These are phyloP conservation scores for Gremmenia infestans DNA, from an alignment of 2,329 filamentous ascomycete genomes.

Conservation along the genomic window DNA sequence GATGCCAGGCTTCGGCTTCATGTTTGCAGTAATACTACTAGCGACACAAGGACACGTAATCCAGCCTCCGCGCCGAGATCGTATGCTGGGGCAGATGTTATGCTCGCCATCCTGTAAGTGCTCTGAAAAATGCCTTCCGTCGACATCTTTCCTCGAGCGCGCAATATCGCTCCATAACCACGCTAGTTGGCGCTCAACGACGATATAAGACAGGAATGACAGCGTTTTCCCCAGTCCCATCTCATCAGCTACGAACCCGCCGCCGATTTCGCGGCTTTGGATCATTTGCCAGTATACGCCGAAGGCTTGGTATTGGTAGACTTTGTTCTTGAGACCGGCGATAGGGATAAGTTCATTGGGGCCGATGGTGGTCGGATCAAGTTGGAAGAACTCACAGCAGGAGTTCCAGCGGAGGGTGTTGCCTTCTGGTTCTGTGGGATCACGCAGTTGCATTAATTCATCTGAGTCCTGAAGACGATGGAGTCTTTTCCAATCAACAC, in stretches of 20 bases:
- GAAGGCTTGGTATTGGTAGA: constrained; percentile 23
- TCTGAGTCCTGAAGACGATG: constrained; percentile 7
- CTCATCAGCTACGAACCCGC: constrained; percentile 52
- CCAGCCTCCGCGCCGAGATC: constrained; percentile 9
- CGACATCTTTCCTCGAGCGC: neutral
- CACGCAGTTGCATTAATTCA: constrained; percentile 8
- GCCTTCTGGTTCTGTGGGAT: neutral
- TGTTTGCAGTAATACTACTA: constrained; percentile 5
- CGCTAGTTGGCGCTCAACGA: constrained; percentile 19
- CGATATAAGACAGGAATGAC: constrained; percentile 42
- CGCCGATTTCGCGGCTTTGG: constrained; percentile 47
- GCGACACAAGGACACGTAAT: constrained; percentile 19
- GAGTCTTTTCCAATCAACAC: neutral
- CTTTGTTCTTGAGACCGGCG: constrained; percentile 13
- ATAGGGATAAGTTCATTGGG: constrained; percentile 10
- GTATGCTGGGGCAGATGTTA: neutral
- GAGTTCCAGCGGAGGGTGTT: constrained; percentile 11
- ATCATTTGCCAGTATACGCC: constrained; percentile 22
- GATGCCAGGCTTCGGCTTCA: constrained; percentile 14
- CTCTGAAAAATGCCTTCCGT: neutral
- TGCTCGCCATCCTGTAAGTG: neutral
- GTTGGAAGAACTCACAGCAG: constrained; percentile 17
- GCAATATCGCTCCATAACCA: constrained; percentile 12
- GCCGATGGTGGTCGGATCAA: constrained; percentile 7
- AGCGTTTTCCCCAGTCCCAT: constrained; percentile 55